Percentiles rank a stretch among this genome's conserved stretches.
Evolutionary conservation across 1,284 basidiomycete genomes (phyloP).

Genomic region (Ustilago shanxiensis): DNA sequence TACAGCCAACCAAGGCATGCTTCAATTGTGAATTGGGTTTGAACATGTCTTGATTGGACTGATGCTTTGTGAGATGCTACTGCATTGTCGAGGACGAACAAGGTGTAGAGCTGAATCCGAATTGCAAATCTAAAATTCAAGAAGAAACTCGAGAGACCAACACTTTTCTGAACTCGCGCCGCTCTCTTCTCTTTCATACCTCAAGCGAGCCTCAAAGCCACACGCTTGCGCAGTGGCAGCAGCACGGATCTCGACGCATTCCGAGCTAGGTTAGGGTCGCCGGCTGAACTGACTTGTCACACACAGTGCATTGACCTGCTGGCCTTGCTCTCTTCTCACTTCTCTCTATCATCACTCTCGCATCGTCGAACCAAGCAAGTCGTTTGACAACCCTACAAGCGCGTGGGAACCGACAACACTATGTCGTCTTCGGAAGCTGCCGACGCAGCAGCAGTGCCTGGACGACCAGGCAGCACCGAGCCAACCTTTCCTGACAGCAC

Average conservation of each 20-base stretch:
- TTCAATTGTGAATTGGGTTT: no score
- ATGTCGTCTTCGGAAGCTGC: slow-evolving; percentile 19
- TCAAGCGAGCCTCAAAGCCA: background rate
- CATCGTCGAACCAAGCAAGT: no score
- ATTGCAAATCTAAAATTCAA: background rate
- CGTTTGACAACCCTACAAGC: no score
- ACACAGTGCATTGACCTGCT: background rate
- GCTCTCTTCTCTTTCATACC: background rate
- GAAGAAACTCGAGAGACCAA: background rate
- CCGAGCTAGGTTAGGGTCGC: background rate
- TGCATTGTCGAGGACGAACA: no score
- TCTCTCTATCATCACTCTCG: no score
- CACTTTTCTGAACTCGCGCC: background rate
- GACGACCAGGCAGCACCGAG: slow-evolving; percentile 14
- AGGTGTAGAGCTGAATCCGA: no score
- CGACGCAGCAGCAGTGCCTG: slow-evolving; percentile 9
- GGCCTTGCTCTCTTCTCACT: background rate
- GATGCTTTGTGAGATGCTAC: no score
- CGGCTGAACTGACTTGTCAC: background rate
- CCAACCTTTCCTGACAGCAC: slow-evolving; percentile 2
- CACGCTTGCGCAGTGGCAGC: background rate
- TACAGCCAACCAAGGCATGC: no score
- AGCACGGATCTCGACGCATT: slow-evolving; percentile 1
- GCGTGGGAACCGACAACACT: background rate
- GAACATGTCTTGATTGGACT: no score